Conservation (phyloP, 768 basidiomycete genomes). For the Rhodosporidiobolus sp. region DNA sequence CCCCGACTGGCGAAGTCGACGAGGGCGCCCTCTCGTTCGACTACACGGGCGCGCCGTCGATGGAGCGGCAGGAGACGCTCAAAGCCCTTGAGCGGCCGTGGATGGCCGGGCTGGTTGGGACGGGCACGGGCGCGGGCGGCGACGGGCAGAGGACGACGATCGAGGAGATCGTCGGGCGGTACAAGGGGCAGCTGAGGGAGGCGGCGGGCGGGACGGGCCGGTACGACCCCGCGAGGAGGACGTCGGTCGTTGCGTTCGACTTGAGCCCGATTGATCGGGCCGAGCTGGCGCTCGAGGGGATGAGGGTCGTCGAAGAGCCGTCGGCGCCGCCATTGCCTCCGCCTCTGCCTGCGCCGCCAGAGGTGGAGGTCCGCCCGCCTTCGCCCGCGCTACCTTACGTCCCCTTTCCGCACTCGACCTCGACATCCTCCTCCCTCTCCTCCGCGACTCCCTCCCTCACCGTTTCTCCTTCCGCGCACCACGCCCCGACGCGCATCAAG, state of each 20-base stretch:
- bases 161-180: slow-evolving; percentile 1
- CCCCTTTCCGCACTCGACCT: neutral
- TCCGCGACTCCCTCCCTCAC: neutral
- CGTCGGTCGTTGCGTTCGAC: no score
- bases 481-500: slow-evolving; percentile 14
- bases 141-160: neutral
- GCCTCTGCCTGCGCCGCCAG: neutral
- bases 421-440: neutral
- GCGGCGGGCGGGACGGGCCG: neutral
- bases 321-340: neutral
- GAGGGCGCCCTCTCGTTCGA: no score
- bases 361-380: neutral
- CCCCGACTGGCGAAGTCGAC: neutral
- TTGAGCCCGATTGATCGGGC: neutral
- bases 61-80: slow-evolving; percentile 26
- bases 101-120: neutral
- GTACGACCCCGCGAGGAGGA: no score
- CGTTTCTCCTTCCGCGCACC: neutral
- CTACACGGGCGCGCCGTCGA: slow-evolving; percentile 9
- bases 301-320: neutral
- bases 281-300: no score
- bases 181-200: slow-evolving; percentile 11
- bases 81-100: slow-evolving; percentile 9
- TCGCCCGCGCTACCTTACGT: neutral
- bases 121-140: neutral